Conservation (phyloP, 1,139 yeast genomes). For the Taphrina wiesneri region DNA sequence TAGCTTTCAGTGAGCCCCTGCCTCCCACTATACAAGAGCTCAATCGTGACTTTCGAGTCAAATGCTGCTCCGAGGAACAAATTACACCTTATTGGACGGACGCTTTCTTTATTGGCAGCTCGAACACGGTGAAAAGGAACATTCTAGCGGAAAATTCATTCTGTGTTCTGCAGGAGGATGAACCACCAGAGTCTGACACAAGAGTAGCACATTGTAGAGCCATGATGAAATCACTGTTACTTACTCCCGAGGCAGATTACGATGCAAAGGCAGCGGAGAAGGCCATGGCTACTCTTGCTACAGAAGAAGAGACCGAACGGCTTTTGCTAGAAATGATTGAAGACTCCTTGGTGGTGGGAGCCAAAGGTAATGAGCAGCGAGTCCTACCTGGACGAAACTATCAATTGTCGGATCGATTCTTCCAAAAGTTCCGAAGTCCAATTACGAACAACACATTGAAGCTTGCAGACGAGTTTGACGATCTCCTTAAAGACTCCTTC, state of each 20-base stretch:
- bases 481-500: not conserved
- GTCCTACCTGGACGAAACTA: slow-evolving; percentile 9
- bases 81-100: not conserved
- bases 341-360: not conserved
- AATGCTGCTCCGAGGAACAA: not conserved
- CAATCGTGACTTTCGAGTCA: not conserved
- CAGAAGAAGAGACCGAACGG: not conserved
- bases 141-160: not conserved
- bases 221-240: not conserved
- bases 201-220: not conserved
- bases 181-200: not conserved
- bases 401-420: slow-evolving; percentile 21
- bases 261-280: not conserved
- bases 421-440: not conserved
- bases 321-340: not conserved
- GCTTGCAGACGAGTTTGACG: slow-evolving; percentile 4
- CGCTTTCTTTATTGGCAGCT: not conserved
- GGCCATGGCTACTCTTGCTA: not conserved
- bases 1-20: not conserved
- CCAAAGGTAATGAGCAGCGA: not conserved
- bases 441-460: not conserved
- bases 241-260: not conserved
- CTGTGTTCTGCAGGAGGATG: not conserved
- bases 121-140: not conserved
- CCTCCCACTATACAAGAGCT: not conserved